Conservation (phyloP, 345 rosid genomes). For the Euphorbia peplus region DNA sequence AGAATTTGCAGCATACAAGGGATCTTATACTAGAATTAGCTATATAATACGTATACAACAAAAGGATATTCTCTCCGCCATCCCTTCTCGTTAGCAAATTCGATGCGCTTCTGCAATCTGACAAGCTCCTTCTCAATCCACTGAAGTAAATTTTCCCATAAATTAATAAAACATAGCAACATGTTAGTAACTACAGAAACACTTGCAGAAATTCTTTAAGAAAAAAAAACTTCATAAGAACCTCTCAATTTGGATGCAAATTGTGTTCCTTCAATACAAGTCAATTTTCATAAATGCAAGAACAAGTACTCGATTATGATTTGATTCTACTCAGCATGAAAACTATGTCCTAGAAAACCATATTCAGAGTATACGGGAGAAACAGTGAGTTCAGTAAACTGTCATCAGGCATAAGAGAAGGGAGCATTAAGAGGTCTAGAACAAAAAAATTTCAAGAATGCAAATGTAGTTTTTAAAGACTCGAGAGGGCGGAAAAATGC, state of each 20-base stretch:
- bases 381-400: not conserved
- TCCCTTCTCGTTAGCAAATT: constrained; percentile 29
- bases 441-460: not conserved
- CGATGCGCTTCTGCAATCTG: constrained; percentile 20
- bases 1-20: not conserved
- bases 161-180: not conserved
- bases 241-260: not conserved
- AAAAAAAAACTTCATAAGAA: not conserved
- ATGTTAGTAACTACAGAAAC: not conserved
- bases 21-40: not conserved
- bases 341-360: not conserved
- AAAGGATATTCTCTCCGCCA: constrained; percentile 38
- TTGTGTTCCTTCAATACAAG: too few species aligned
- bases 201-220: too few species aligned
- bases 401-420: not conserved
- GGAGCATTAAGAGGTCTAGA: not conserved
- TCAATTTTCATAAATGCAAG: too few species aligned
- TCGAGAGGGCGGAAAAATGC: not conserved
- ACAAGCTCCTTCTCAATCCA: constrained; percentile 26
- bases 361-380: not conserved
- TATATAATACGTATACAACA: not conserved
- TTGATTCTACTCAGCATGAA: not conserved
- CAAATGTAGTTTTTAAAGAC: not conserved
- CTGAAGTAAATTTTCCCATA: not conserved
- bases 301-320: not conserved